Percentiles rank a stretch among this genome's conserved stretches.
These are phyloP conservation scores for Periconia sp. DNA, from an alignment of 2,329 filamentous ascomycete genomes.

Conservation along the genomic window DNA sequence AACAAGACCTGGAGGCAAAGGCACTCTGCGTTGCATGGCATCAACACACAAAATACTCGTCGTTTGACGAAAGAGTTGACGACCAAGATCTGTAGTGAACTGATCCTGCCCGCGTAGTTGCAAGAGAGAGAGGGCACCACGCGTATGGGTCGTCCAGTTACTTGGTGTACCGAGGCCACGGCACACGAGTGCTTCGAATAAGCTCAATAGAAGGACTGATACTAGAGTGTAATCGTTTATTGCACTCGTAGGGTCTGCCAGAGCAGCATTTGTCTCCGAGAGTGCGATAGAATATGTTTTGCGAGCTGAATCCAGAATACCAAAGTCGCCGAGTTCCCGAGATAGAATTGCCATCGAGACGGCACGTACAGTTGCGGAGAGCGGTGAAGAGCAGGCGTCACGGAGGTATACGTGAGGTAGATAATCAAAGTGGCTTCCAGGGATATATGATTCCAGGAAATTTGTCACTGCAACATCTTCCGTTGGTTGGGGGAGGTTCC, in stretches of 20 bases:
- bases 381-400: not conserved
- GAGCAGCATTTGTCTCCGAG: conserved; percentile 12
- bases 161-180: conserved; percentile 9
- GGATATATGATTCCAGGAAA: conserved; percentile 23
- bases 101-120: conserved; percentile 16
- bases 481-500: too few species aligned
- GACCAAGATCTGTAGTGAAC: conserved; percentile 15
- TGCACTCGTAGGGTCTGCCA: conserved; percentile 10
- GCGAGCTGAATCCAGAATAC: conserved; percentile 13
- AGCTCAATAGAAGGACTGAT: conserved; percentile 19
- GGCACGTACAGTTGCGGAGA: conserved; percentile 15
- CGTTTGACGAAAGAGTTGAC: conserved; percentile 22
- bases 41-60: conserved; percentile 16
- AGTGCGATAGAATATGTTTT: conserved; percentile 14
- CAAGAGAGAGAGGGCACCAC: conserved; percentile 21
- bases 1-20: conserved; percentile 11
- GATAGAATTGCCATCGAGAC: conserved; percentile 18
- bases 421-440: conserved; percentile 25
- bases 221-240: conserved; percentile 16
- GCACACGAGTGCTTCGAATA: conserved; percentile 23
- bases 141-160: conserved; percentile 22
- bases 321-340: conserved; percentile 7
- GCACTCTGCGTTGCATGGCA: conserved; percentile 11
- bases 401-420: conserved; percentile 13
- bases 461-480: conserved; percentile 14